phyloP scores from a whole-genome alignment of 2,329 filamentous ascomycete genomes.

The Lojkania enalia region DNA sequence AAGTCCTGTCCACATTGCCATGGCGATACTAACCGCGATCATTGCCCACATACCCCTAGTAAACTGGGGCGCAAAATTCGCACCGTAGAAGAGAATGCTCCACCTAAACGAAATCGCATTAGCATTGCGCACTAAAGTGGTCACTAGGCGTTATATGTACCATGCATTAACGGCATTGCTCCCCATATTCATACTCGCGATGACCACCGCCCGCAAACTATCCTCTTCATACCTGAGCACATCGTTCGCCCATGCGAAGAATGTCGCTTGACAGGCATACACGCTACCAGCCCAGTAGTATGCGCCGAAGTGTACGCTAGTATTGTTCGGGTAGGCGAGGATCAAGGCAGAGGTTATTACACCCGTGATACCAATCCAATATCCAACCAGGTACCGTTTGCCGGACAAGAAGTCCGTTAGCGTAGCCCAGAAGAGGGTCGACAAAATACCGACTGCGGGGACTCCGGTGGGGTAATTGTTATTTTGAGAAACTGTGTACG shows the following conservation, averaged over 20 bases:
- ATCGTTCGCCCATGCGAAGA: constrained; percentile 77
- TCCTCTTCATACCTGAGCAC: constrained; percentile 66
- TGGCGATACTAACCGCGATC: constrained; percentile 64
- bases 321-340: constrained; percentile 56
- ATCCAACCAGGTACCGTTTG: constrained; percentile 60
- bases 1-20: constrained; percentile 62
- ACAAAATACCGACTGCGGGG: constrained; percentile 56
- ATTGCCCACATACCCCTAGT: constrained; percentile 73
- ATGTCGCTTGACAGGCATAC: constrained; percentile 73
- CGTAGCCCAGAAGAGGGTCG: constrained; percentile 69
- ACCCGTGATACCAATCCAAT: constrained; percentile 62
- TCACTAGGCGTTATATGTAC: constrained; percentile 30
- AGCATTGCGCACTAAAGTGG: neutral
- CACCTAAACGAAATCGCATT: no score
- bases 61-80: constrained; percentile 68
- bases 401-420: constrained; percentile 67
- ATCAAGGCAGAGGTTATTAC: constrained; percentile 66
- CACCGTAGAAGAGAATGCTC: constrained; percentile 71
- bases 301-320: constrained; percentile 62
- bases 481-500: constrained; percentile 54
- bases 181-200: constrained; percentile 72
- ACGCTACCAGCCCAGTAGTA: constrained; percentile 73
- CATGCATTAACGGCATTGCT: constrained; percentile 71
- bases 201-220: constrained; percentile 65
- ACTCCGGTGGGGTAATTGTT: constrained; percentile 60